Evolutionary conservation across 176 grass and related monocot species (phyloP), one percentile per base, ranked within the genome.

Genomic region (Carex littledalei): DNA sequence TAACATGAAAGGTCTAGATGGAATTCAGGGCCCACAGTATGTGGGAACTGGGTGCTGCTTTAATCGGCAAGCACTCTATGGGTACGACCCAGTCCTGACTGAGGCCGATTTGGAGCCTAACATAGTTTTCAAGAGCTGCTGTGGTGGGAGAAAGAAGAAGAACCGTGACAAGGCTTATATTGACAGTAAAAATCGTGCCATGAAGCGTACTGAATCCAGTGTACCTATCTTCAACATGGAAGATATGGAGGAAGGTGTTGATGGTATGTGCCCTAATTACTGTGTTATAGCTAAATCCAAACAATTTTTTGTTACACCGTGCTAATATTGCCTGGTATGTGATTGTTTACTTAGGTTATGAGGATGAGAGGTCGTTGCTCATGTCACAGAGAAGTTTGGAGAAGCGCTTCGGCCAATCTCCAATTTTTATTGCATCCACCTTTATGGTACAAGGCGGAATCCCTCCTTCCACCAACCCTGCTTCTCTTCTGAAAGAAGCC

Each of bases 191-290:
- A 96, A 92, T 66, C 94, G 93, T 50, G 89, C 91, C 75, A 93
- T 96, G 91, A 96, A 99, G 89, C 91, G 97, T 86, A 99, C 97
- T 13, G 97, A 99, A 87, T 99, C 97, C 82, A 94, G 93, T 79
- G 89, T 91, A 79, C 97, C 97, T 43, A 99, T 99, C 86, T 99
- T 99, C 72, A 99, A 99, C 89, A 99, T 99, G 97, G 97, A 99
- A 65, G 97, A 99, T 80, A 95, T 99, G 39, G 97, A 99, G 72
- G 97, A 99, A 85, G 97, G 97, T 21, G 88, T 94, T 87, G 97
- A 99, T 91, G 97, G 97, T 99, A 52, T 75, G 88, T 78, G 17
- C 61, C 61, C 86, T 78, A 37, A 45, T 7, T 37, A 55, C 66
- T 18, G 29, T 49, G 22, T n/a, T 31, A 20, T 49, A 84, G 63